Percentiles rank a stretch among this genome's conserved stretches.
These are phyloP conservation scores for Candida bentonensis DNA, from an alignment of 805 yeast genomes.

Conservation along the genomic window DNA sequence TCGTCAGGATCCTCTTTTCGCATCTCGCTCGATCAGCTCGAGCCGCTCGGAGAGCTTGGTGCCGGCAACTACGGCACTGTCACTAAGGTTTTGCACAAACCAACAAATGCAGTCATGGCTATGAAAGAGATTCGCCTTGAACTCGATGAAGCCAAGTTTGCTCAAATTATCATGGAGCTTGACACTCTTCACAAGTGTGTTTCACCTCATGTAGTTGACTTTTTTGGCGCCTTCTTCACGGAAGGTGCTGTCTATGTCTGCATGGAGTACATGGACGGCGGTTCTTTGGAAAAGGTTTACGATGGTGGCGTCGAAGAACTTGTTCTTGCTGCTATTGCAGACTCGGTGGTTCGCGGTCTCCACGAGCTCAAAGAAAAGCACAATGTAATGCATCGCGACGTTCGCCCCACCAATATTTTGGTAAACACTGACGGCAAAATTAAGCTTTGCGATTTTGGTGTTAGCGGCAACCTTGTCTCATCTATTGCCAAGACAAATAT, in stretches of 20 bases:
- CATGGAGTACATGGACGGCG: slow-evolving; percentile 96
- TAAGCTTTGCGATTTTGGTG: slow-evolving; percentile 92
- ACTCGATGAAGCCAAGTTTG: slow-evolving; percentile 82
- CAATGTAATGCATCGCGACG: slow-evolving; percentile 90
- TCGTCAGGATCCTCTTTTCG: slow-evolving; percentile 76
- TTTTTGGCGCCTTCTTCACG: slow-evolving; percentile 92
- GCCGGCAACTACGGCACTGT: slow-evolving; percentile 96
- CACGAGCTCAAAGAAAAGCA: slow-evolving; percentile 77
- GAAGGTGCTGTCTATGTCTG: slow-evolving; percentile 98
- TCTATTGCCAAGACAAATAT: slow-evolving; percentile 89
- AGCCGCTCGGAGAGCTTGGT: slow-evolving; percentile 65
- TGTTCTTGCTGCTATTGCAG: slow-evolving; percentile 65
- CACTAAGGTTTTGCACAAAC: slow-evolving; percentile 81
- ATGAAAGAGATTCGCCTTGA: slow-evolving; percentile 94
- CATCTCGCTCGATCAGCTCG: slow-evolving; percentile 72
- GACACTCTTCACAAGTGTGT: slow-evolving; percentile 86
- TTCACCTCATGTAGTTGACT: slow-evolving; percentile 85
- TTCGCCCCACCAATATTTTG: slow-evolving; percentile 87
- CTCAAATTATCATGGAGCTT: slow-evolving; percentile 91
- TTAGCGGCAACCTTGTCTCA: slow-evolving; percentile 86
- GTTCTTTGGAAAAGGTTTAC: slow-evolving; percentile 78
- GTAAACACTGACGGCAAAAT: slow-evolving; percentile 76
- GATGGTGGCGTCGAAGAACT: slow-evolving; percentile 67
- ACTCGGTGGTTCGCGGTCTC: slow-evolving; percentile 67
- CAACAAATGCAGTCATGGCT: slow-evolving; percentile 87